Evolutionary conservation across 1,284 basidiomycete genomes (phyloP).

Genomic region (Amylostereum areolatum): DNA sequence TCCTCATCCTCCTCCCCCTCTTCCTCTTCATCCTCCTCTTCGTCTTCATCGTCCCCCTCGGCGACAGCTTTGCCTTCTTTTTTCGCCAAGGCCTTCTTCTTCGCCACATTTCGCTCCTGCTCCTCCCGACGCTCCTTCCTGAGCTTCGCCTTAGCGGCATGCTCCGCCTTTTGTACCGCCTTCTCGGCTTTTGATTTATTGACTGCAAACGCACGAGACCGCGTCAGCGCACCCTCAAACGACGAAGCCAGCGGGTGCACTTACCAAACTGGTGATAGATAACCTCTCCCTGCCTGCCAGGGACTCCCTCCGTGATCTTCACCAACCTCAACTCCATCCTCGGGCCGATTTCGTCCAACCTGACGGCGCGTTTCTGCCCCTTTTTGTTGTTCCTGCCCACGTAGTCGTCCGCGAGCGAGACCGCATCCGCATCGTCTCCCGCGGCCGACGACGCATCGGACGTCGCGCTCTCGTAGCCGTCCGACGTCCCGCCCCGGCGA

Average conservation of each 20-base stretch:
- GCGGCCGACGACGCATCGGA: slow-evolving; percentile 73
- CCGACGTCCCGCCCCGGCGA: slow-evolving; percentile 59
- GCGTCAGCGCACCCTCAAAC: background rate
- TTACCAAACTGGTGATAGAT: slow-evolving; percentile 89
- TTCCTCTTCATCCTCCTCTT: slow-evolving; percentile 34
- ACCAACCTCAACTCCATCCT: slow-evolving; percentile 90
- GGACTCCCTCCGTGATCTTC: slow-evolving; percentile 93
- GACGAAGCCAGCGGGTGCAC: slow-evolving; percentile 20
- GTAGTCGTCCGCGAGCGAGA: slow-evolving; percentile 88
- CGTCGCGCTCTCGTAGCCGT: slow-evolving; percentile 81
- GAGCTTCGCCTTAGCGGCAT: slow-evolving; percentile 71
- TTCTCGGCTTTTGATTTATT: slow-evolving; percentile 78
- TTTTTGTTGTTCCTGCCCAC: slow-evolving; percentile 92
- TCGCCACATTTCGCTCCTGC: slow-evolving; percentile 82
- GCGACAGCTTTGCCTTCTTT: too few species aligned
- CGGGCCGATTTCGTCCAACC: slow-evolving; percentile 92
- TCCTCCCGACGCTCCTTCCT: slow-evolving; percentile 76
- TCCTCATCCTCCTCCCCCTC: slow-evolving; percentile 37
- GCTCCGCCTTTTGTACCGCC: slow-evolving; percentile 59
- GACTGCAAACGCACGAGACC: slow-evolving; percentile 40
- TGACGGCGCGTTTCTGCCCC: slow-evolving; percentile 86
- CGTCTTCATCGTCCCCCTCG: slow-evolving; percentile 32
- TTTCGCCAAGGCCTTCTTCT: slow-evolving; percentile 57
- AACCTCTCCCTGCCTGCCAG: slow-evolving; percentile 83
- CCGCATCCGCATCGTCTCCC: slow-evolving; percentile 76